Percentiles rank a stretch among this genome's conserved stretches.
Evolutionary conservation across 2,329 filamentous ascomycete species (phyloP).

Genomic region (Daldinia sp.): DNA sequence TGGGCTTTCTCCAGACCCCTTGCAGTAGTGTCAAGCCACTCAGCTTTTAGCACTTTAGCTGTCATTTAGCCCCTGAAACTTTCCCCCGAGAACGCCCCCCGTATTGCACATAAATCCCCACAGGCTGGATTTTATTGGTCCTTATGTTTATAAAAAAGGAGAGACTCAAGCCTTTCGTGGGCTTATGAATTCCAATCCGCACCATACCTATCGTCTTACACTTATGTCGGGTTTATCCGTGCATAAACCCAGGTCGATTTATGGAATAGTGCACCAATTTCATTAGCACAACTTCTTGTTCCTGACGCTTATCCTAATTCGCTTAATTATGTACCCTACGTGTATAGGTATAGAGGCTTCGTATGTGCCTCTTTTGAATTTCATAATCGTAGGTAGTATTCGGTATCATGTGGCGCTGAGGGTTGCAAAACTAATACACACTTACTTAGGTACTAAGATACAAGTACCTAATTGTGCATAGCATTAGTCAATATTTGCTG

Average conservation of each 20-base stretch:
- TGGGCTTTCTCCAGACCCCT: conserved; percentile 24
- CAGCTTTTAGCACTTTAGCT: conserved; percentile 21
- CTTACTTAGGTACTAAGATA: not conserved
- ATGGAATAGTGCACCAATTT: conserved; percentile 7
- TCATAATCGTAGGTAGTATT: too few relatives aligned
- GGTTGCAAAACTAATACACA: not conserved
- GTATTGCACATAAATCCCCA: conserved; percentile 12
- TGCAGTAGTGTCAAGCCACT: conserved; percentile 28
- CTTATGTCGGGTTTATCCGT: conserved; percentile 15
- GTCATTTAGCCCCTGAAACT: conserved; percentile 23
- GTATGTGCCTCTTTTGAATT: too few relatives aligned
- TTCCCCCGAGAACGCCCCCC: conserved; percentile 14
- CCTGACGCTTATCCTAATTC: conserved; percentile 19
- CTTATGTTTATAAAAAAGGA: conserved; percentile 21
- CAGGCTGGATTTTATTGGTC: conserved; percentile 17
- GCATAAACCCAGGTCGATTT: conserved; percentile 22
- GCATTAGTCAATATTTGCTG: not conserved
- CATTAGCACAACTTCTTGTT: conserved; percentile 14
- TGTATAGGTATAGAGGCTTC: not conserved
- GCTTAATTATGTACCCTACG: not conserved
- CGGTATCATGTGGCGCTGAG: not conserved
- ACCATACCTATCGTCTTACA: not conserved
- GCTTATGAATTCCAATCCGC: conserved; percentile 8
- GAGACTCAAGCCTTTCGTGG: not conserved
- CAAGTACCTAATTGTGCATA: not conserved